Base-by-base conservation (phyloP, 2,329 filamentous ascomycete species). In the Pseudopyrenochaeta lycopersici region DNA sequence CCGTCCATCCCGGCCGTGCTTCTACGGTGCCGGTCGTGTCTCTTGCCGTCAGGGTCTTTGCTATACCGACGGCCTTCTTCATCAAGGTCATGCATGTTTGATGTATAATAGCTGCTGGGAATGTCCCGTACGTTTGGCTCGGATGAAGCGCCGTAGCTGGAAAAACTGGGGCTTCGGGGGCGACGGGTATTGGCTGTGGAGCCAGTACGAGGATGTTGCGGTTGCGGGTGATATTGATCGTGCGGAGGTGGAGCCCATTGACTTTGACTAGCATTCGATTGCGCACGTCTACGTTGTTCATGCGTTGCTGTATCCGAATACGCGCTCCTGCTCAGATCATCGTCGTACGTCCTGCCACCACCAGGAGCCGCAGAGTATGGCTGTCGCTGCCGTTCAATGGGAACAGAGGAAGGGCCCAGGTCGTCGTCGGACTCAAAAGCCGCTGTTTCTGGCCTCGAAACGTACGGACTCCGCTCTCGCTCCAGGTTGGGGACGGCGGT, bases 341-440 rank as follows among this genome's bases (percentile, higher is more conserved):
- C 70, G 1, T 81, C 78, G 54, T 87, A 84, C 2, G 78, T 70
- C 68, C 87, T 89, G 7, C 86, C 87, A 21, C 75, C 78, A 9
- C 86, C 86, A 14, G 85, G 85, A 20, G 83, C 82, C 1, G 82
- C 83, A 21, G 76, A 78, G 64, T 90, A 90, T 0, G 88, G 88
- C 55, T 89, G 85, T 32, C 88, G 79, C 63, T 89, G 84, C 5
- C 88, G 83, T 66, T 90, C 88, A 41, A 89, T 83, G 1, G 84
- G 84, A 1, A 81, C 77, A 0, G 78, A 68, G 0, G 80, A 72
- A 1, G 76, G 70, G 1, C 69, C 64, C 1, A 52, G 40, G 5
- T 72, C 71, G 12, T 77, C 68, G 2, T 74, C 73, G 2, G 63
- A 61, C 6, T 71, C 77, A 12, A 78, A 68, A 4, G 56, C 55